These are phyloP conservation scores for Cardiosporidium cionae DNA, from an alignment of 169 alveolate species.

Conservation along the genomic window DNA sequence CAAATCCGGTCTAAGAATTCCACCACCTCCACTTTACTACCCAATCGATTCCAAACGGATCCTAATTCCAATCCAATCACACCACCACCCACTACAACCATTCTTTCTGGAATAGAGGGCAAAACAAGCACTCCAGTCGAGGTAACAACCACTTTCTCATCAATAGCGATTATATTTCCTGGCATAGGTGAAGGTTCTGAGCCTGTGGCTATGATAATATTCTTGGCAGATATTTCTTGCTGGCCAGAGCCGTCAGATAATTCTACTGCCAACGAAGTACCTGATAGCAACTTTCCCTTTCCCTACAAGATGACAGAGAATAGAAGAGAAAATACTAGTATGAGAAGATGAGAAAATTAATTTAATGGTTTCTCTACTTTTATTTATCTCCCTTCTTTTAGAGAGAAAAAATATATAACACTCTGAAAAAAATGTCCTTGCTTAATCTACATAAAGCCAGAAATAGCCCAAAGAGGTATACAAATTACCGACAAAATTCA, in stretches of 20 bases:
- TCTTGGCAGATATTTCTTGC: conserved; percentile 43
- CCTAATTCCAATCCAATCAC: conserved; percentile 96
- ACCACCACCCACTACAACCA: conserved; percentile 96
- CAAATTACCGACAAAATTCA: too few relatives aligned
- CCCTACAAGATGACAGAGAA: too few relatives aligned
- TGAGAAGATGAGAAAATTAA: too few relatives aligned
- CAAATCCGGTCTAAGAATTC: conserved; percentile 50
- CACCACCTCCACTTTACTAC: conserved; percentile 78
- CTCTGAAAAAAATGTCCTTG: too few relatives aligned
- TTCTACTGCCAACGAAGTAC: neutral
- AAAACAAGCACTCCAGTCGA: conserved; percentile 34
- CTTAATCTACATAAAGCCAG: too few relatives aligned
- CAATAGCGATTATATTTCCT: conserved; percentile 43
- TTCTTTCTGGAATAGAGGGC: conserved; percentile 70
- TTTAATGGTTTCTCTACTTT: too few relatives aligned
- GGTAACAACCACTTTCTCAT: conserved; percentile 67
- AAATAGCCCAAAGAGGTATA: too few relatives aligned
- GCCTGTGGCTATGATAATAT: conserved; percentile 89
- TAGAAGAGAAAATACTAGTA: too few relatives aligned
- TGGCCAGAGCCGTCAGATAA: neutral
- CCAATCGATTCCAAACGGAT: conserved; percentile 84
- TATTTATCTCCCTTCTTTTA: too few relatives aligned
- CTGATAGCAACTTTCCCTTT: conserved; percentile 14
- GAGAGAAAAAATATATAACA: too few relatives aligned
- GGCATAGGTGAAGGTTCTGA: conserved; percentile 82